These are phyloP conservation scores for Mycena olivaceomarginata DNA, from an alignment of 768 basidiomycete species.

Conservation along the genomic window DNA sequence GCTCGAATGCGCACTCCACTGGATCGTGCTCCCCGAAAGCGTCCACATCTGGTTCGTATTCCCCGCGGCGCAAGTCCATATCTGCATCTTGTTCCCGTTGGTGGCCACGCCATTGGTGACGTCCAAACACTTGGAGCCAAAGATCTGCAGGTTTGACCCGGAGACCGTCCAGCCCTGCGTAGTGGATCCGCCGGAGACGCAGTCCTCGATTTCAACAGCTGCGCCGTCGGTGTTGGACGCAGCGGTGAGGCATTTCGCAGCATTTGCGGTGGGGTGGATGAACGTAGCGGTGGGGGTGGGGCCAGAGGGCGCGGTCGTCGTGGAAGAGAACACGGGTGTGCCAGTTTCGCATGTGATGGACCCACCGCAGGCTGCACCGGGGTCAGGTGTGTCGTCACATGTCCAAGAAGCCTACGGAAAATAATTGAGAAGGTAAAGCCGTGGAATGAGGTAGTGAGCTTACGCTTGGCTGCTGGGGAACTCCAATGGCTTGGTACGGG, in stretches of 20 bases:
- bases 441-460: not conserved
- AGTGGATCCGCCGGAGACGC: constrained; percentile 6
- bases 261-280: constrained; percentile 31
- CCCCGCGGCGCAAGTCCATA: no score
- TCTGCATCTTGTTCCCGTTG: not conserved
- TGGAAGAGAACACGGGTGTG: constrained; percentile 21
- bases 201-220: constrained; percentile 27
- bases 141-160: constrained; percentile 46
- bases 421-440: not conserved
- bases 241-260: constrained; percentile 31
- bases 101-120: not conserved
- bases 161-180: constrained; percentile 29
- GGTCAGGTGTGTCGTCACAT: constrained; percentile 33
- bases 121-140: constrained; percentile 17
- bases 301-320: no score
- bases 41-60: constrained; percentile 46
- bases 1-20: constrained; percentile 20
- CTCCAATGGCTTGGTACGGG: constrained; percentile 55
- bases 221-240: constrained; percentile 33
- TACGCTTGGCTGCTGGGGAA: constrained; percentile 42
- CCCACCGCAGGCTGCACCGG: constrained; percentile 29
- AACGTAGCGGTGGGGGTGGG: constrained; percentile 17
- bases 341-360: constrained; percentile 34
- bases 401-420: constrained; percentile 22
- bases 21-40: constrained; percentile 21